Percentiles rank a stretch among this genome's conserved stretches.
Evolutionary conservation across 306 rosid species (phyloP).

Genomic region (Cucurbita moschata): DNA sequence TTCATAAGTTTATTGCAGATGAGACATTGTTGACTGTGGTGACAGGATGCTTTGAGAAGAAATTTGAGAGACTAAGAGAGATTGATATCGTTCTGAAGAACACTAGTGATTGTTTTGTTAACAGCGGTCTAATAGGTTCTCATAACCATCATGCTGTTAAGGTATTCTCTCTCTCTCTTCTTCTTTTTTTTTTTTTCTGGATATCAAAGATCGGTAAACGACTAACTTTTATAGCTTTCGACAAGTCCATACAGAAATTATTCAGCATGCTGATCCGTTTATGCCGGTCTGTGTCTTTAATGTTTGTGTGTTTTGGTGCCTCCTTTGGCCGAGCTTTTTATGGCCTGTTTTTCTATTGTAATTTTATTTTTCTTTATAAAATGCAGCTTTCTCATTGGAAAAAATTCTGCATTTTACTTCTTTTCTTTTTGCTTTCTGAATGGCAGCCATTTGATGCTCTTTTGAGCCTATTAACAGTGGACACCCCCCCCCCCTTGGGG

Average conservation of each 20-base stretch:
- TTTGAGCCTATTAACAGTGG: not conserved
- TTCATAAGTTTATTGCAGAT: slow-evolving; percentile 54
- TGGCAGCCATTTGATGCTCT: not conserved
- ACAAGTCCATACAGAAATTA: not conserved
- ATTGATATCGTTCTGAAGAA: slow-evolving; percentile 41
- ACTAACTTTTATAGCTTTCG: not conserved
- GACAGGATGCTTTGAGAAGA: slow-evolving; percentile 48
- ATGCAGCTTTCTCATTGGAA: not conserved
- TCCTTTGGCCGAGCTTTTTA: not conserved
- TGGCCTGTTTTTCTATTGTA: not conserved
- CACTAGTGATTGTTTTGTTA: slow-evolving; percentile 28
- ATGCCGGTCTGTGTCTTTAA: not conserved
- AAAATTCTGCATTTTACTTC: not conserved
- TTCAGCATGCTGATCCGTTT: not conserved
- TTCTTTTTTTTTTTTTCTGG: not conserved
- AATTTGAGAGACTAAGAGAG: slow-evolving; percentile 40
- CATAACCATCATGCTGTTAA: slow-evolving; percentile 23
- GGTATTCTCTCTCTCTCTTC: slow-evolving; percentile 31
- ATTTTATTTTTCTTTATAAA: not conserved
- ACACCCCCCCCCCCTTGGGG: not conserved
- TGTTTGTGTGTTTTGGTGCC: not conserved
- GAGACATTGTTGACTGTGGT: slow-evolving; percentile 29
- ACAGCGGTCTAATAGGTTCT: slow-evolving; percentile 28
- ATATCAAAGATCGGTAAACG: not conserved
- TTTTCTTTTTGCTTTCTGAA: not conserved